Conservation (phyloP, 768 basidiomycete species). For the Pulveroboletus sp. region DNA sequence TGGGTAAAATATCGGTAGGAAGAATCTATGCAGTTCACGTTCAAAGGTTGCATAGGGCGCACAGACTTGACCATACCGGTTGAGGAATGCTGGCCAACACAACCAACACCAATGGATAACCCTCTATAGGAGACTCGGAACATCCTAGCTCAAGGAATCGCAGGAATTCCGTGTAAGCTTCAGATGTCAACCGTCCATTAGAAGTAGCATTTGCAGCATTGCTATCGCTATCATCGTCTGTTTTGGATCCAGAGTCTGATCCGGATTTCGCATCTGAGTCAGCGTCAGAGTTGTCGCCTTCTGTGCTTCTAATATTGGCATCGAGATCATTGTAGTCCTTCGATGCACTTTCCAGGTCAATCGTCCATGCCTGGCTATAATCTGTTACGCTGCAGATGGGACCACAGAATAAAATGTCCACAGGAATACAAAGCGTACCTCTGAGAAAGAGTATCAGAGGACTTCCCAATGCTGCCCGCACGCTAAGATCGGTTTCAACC, state of each 20-base stretch:
- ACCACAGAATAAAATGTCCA: background rate
- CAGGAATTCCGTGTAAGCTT: slow-evolving; percentile 68
- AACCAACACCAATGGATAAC: slow-evolving; percentile 79
- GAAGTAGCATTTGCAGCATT: slow-evolving; percentile 27
- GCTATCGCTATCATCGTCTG: slow-evolving; percentile 32
- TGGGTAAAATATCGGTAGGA: slow-evolving; percentile 13
- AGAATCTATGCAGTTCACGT: slow-evolving; percentile 15
- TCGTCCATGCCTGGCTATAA: slow-evolving; percentile 60
- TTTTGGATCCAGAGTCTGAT: slow-evolving; percentile 11
- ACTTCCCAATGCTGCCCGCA: slow-evolving; percentile 65
- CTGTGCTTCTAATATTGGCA: slow-evolving; percentile 7
- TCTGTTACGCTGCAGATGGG: slow-evolving; percentile 36
- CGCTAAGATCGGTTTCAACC: slow-evolving; percentile 65
- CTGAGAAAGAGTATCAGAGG: slow-evolving; percentile 68
- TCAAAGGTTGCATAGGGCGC: slow-evolving; percentile 1
- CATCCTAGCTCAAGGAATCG: slow-evolving; percentile 77
- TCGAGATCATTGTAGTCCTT: slow-evolving; percentile 29
- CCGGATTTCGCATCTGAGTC: slow-evolving; percentile 29
- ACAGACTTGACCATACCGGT: slow-evolving; percentile 39
- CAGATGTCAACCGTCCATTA: slow-evolving; percentile 21
- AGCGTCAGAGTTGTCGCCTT: slow-evolving; percentile 31
- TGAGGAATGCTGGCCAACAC: slow-evolving; percentile 77
- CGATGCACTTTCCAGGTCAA: slow-evolving; percentile 16
- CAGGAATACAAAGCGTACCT: slow-evolving; percentile 37
- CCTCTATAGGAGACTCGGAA: slow-evolving; percentile 68